Conservation (phyloP, 768 basidiomycete genomes). For the Stropharia rugosoannulata region DNA sequence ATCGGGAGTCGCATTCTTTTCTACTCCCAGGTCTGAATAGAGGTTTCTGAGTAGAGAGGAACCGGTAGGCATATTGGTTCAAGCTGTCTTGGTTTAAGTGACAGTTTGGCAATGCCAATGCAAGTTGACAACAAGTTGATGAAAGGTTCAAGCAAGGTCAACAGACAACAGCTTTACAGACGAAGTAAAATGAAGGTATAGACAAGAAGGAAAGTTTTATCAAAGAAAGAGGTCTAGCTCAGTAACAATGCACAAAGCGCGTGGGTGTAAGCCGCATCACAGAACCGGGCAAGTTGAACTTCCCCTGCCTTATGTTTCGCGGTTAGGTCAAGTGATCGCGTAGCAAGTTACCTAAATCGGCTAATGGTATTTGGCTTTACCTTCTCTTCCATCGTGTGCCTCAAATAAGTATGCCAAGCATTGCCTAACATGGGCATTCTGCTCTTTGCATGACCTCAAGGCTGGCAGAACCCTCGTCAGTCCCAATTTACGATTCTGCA, state of each 20-base stretch:
- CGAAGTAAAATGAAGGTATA: too few species aligned
- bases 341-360: not conserved
- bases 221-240: not conserved
- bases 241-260: not conserved
- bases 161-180: too few species aligned
- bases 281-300: slow-evolving; percentile 3
- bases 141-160: too few species aligned
- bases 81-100: not conserved
- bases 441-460: not conserved
- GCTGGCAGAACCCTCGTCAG: not conserved
- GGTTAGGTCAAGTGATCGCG: slow-evolving; percentile 1
- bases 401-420: slow-evolving; percentile 1
- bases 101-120: too few species aligned
- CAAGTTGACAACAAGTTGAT: too few species aligned
- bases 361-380: slow-evolving; percentile 8
- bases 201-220: not conserved
- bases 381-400: slow-evolving; percentile 8
- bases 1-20: slow-evolving; percentile 44
- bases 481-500: not conserved
- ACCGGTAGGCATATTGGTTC: slow-evolving; percentile 7
- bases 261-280: not conserved
- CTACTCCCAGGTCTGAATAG: slow-evolving; percentile 47
- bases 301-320: slow-evolving; percentile 1
- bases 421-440: not conserved
- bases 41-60: slow-evolving; percentile 20